Conservation (phyloP, 2,329 filamentous ascomycete species). For the Paraphoma chrysanthemicola region DNA sequence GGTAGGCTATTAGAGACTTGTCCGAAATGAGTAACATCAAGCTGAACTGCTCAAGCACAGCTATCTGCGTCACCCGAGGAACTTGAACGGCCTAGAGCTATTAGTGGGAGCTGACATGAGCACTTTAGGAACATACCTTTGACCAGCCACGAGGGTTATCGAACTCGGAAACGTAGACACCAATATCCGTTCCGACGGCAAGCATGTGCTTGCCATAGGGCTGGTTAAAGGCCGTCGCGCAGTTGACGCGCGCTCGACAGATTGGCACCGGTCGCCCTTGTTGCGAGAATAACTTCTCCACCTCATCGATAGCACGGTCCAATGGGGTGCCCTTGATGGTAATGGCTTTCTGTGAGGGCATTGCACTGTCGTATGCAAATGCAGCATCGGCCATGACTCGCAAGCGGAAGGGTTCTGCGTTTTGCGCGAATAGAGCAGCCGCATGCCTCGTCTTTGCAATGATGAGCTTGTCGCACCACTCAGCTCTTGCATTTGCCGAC, state of each 20-base stretch:
- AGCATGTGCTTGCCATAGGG: constrained; percentile 85
- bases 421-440: constrained; percentile 84
- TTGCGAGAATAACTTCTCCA: constrained; percentile 75
- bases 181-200: constrained; percentile 93
- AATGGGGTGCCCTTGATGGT: constrained; percentile 89
- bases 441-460: constrained; percentile 95
- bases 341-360: constrained; percentile 64
- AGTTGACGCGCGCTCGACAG: constrained; percentile 87
- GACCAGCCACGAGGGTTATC: constrained; percentile 90
- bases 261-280: constrained; percentile 75
- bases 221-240: constrained; percentile 84
- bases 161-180: constrained; percentile 87
- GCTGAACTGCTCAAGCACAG: constrained; percentile 94
- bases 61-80: constrained; percentile 84
- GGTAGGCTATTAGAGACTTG: constrained; percentile 89
- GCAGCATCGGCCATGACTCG: constrained; percentile 91
- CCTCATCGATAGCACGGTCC: constrained; percentile 86
- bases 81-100: constrained; percentile 73
- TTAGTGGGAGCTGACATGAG: constrained; percentile 31
- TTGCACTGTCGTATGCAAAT: constrained; percentile 78
- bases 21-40: constrained; percentile 91
- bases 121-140: constrained; percentile 65
- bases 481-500: constrained; percentile 74
- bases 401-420: constrained; percentile 92
- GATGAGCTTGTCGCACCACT: constrained; percentile 94